Conservation (phyloP, 148 eudicot species). For the Diospyros lotus region DNA sequence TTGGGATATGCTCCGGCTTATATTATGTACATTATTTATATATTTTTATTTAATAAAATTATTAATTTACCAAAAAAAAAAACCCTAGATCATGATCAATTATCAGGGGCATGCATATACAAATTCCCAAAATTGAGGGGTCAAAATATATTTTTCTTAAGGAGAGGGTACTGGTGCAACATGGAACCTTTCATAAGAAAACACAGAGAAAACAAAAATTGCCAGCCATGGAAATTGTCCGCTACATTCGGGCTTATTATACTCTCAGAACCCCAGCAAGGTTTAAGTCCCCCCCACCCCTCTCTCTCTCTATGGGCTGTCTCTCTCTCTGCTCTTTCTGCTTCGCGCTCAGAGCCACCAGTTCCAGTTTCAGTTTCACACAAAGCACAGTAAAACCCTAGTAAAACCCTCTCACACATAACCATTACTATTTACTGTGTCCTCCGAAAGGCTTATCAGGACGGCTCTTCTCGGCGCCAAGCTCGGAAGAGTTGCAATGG, state of each 20-base stretch:
- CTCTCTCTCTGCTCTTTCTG: not conserved
- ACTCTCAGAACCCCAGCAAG: not conserved
- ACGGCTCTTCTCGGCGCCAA: slow-evolving; percentile 45
- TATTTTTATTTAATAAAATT: too few species aligned
- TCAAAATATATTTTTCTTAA: too few species aligned
- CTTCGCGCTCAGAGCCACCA: slow-evolving; percentile 10
- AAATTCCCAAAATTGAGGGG: too few species aligned
- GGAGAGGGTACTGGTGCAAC: too few species aligned
- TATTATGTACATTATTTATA: too few species aligned
- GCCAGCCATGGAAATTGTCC: slow-evolving; percentile 1
- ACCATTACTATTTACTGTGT: not conserved
- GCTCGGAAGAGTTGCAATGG: slow-evolving; percentile 47
- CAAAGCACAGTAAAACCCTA: slow-evolving; percentile 6
- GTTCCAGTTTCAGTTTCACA: not conserved
- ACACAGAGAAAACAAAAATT: not conserved
- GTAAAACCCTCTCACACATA: not conserved
- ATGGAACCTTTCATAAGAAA: too few species aligned
- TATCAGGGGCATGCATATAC: too few species aligned
- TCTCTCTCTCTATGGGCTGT: not conserved
- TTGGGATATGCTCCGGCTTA: too few species aligned
- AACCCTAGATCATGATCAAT: too few species aligned
- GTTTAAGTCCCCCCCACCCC: not conserved
- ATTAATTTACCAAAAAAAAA: too few species aligned
- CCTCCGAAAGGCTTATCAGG: slow-evolving; percentile 21
- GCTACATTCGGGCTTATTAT: not conserved